Base-by-base conservation (phyloP, 257 asterid genomes). In the Fraxinus anomala region DNA sequence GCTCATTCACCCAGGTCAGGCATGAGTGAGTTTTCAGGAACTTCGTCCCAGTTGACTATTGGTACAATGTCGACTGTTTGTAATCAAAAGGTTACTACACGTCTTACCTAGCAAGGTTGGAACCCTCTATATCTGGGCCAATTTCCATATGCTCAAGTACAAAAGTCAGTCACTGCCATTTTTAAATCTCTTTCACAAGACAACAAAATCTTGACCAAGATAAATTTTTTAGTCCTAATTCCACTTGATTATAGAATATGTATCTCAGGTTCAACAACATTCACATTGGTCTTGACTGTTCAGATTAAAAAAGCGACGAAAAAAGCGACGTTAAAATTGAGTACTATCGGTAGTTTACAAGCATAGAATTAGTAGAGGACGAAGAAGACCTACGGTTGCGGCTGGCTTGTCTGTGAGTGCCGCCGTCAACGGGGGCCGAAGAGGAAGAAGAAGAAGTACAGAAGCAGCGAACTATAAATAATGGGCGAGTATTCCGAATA, bases 301-400 rank as follows among this genome's bases (percentile, higher is more conserved):
- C 0, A 54, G 9, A 54, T 54, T 4, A 54, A 49, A 17, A 49
- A 54, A 19, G 8, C 0, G 6, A 54, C 61, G 61, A 51, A 51
- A 51, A 17, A 59, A 19, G 3, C 30, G 8, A 61, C 68, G 21
- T 54, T 54, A 23, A 61, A 21, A 61, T 61, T 21, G 31, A 61
- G 68, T 17, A 54, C 23, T 21, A 17, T 17, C 6, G 65, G 26
- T n/a, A 54, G 24, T 17, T 17, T 17, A 17, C 26, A 54, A 61
- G 68, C 68, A 23, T 6, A 40, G 33, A 86, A 74, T 87, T 78
- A 30, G 90, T 73, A 73, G 95, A 42, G n/a, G 75, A 68, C 0
- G 91, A 61, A 13, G 93, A 37, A 6, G 88, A 71, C 79, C 85
- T 80, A 49, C 98, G 88, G 82, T 82, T 79, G 73, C 94, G 91